These are phyloP conservation scores for Tolypocladium tundrense DNA, from an alignment of 2,329 filamentous ascomycete species.

Conservation along the genomic window DNA sequence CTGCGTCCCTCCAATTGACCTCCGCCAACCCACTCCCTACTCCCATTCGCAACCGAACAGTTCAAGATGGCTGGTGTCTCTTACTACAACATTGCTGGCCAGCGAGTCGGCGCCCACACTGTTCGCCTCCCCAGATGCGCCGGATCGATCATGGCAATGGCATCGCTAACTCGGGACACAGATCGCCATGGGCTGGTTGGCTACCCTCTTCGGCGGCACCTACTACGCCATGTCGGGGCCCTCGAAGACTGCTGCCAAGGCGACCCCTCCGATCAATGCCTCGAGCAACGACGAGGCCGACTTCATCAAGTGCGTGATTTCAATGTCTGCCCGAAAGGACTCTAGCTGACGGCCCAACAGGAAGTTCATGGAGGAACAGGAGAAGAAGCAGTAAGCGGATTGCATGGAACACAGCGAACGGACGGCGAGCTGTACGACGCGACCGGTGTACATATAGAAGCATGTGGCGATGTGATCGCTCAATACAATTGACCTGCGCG, in stretches of 20 bases:
- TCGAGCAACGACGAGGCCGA: constrained; percentile 52
- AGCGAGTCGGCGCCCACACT: constrained; percentile 51
- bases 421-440: constrained; percentile 16
- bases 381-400: constrained; percentile 28
- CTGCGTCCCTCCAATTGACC: constrained; percentile 16
- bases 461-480: background rate
- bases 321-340: constrained; percentile 2
- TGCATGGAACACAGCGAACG: constrained; percentile 6
- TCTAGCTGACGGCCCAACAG: constrained; percentile 18
- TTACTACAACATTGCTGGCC: constrained; percentile 46
- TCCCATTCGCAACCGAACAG: constrained; percentile 10
- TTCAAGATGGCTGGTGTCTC: constrained; percentile 27
- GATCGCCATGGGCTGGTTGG: constrained; percentile 49
- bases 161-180: constrained; percentile 14
- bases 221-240: constrained; percentile 34
- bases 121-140: constrained; percentile 28
- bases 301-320: constrained; percentile 50
- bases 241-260: constrained; percentile 31
- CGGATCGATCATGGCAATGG: background rate
- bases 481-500: background rate
- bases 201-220: constrained; percentile 37
- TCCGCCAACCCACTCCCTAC: constrained; percentile 17
- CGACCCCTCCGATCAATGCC: constrained; percentile 50
- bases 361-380: constrained; percentile 30
- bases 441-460: constrained; percentile 22